Evolutionary conservation across 139 green algal genomes (phyloP), one percentile per base, ranked within the genome.

Genomic region (Zygnema circumcarinatum): DNA sequence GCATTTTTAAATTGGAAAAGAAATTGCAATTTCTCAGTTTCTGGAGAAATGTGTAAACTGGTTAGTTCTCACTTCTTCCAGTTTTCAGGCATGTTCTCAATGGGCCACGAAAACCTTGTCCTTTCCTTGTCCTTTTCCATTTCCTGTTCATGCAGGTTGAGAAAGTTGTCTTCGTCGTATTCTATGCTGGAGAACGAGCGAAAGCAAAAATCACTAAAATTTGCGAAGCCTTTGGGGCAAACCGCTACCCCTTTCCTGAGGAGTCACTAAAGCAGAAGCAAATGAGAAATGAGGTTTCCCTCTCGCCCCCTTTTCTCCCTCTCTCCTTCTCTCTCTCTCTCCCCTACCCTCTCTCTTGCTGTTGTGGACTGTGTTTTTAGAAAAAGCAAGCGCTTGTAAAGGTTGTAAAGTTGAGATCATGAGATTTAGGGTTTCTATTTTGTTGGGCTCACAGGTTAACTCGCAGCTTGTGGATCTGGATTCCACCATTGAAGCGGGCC

Each of bases 211-310:
- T 99, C 54, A 85, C 95, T 11, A 99, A 98, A 94, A 98, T 98
- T 79, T 98, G 95, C 74, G 96, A 99, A 79, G 96, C 96, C 1
- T 99, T 97, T 85, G 87, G 89, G 52, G 97, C 97, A 76, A 98
- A 98, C 93, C 94, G 96, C 53, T 99, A 99, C 90, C 97, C 97
- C 29, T 97, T 99, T 86, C 97, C 97, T 20, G 97, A 99, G 86
- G 96, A 99, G 62, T 67, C 90, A 1, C 47, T 90, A 1, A 92
- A 95, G 29, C 96, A 98, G 92, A 93, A 93, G 42, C 92, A 96
- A 84, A 98, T 99, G 96, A 92, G 93, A 67, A 85, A 91, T 1
- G 96, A 99, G 91, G 93, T 96, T 31, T 33, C 21, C 38, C 0
- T 87, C 81, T 36, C 25, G 2, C 38, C 16, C 36, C 36, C 73